Evolutionary conservation across 1,284 basidiomycete genomes (phyloP).

Genomic region (Moniliophthora roreri): DNA sequence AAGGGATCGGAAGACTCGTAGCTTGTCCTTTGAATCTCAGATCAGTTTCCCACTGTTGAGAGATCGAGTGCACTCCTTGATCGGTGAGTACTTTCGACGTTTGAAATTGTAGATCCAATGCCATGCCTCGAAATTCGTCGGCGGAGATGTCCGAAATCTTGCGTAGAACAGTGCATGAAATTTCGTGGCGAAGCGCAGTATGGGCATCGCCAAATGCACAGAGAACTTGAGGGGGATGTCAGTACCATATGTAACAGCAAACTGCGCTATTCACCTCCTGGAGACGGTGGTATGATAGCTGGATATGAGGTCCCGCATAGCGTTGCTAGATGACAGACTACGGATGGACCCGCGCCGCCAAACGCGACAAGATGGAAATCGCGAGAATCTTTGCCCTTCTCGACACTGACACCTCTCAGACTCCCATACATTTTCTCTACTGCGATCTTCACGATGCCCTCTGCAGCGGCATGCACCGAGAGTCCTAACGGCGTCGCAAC

Average conservation of each 20-base stretch:
- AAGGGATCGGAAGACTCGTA: constrained; percentile 24
- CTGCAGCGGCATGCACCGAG: constrained; percentile 24
- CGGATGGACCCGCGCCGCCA: constrained; percentile 25
- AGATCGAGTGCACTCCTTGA: constrained; percentile 22
- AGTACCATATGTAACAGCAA: neutral
- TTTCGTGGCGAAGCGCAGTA: constrained; percentile 23
- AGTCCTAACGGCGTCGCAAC: constrained; percentile 27
- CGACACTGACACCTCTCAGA: constrained; percentile 26
- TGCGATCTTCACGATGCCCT: constrained; percentile 27
- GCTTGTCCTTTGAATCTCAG: constrained; percentile 29
- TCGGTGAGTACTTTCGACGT: constrained; percentile 20
- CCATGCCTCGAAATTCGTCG: constrained; percentile 18
- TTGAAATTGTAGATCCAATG: constrained; percentile 19
- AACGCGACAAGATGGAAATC: constrained; percentile 27
- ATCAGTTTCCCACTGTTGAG: constrained; percentile 26
- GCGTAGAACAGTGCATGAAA: constrained; percentile 23
- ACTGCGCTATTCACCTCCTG: constrained; percentile 19
- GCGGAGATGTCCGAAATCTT: constrained; percentile 21
- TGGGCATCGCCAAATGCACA: constrained; percentile 31
- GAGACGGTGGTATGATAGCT: constrained; percentile 29
- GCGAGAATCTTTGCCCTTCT: constrained; percentile 30
- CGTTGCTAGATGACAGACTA: constrained; percentile 19
- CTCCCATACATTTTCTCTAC: constrained; percentile 30
- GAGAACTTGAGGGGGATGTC: constrained; percentile 19
- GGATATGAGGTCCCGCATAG: constrained; percentile 24